Conservation (phyloP, 176 grass and related monocot species). For the Rhynchospora breviuscula region DNA sequence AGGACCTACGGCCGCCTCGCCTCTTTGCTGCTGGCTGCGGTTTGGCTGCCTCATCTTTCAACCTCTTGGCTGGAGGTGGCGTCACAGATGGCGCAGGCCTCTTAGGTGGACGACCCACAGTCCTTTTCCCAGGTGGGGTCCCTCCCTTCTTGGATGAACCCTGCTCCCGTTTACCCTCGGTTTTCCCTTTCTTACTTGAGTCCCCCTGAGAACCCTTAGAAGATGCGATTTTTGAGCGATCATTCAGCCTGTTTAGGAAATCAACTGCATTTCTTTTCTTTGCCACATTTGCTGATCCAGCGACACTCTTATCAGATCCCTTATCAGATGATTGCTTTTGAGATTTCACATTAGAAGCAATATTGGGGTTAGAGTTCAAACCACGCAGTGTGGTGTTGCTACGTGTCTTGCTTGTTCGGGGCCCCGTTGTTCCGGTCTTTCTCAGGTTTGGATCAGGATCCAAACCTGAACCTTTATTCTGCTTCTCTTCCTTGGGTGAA, state of each 20-base stretch:
- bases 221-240: conserved; percentile 31
- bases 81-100: conserved; percentile 29
- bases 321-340: conserved; percentile 37
- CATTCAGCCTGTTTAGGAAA: conserved; percentile 83
- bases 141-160: conserved; percentile 40
- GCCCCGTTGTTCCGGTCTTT: conserved; percentile 28
- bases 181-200: conserved; percentile 35
- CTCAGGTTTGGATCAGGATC: conserved; percentile 31
- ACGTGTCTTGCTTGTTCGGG: conserved; percentile 47
- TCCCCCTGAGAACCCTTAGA: conserved; percentile 47
- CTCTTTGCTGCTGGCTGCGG: conserved; percentile 30
- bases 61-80: conserved; percentile 47
- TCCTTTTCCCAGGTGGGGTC: conserved; percentile 32
- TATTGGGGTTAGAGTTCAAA: conserved; percentile 5
- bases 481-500: conserved; percentile 27
- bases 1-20: conserved; percentile 35
- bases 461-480: background rate
- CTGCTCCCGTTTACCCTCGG: conserved; percentile 36
- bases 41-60: conserved; percentile 41
- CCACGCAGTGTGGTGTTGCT: conserved; percentile 19
- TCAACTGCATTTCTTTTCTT: conserved; percentile 69
- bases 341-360: conserved; percentile 27
- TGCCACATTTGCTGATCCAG: background rate
- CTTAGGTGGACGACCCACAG: conserved; percentile 61
- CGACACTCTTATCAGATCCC: conserved; percentile 6